These are phyloP conservation scores for Diaporthe ampelina DNA, from an alignment of 2,329 filamentous ascomycete species.

Conservation along the genomic window DNA sequence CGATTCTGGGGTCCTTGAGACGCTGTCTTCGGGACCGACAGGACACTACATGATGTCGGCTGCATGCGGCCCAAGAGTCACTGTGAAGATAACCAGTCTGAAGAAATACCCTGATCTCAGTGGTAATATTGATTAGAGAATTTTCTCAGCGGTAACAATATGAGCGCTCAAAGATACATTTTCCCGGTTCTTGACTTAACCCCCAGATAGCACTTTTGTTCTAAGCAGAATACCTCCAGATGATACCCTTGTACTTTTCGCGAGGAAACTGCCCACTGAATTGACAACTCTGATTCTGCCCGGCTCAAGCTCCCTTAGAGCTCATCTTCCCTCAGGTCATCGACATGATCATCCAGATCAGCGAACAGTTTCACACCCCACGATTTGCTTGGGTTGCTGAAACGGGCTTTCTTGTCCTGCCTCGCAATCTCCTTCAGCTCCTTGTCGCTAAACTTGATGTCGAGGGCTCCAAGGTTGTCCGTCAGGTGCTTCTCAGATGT, in stretches of 20 bases:
- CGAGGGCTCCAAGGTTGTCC: slow-evolving; percentile 64
- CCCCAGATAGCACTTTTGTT: neutral
- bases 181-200: neutral
- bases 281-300: too few relatives aligned
- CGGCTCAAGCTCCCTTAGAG: neutral
- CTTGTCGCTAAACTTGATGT: slow-evolving; percentile 56
- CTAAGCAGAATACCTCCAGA: neutral
- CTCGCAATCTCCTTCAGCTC: slow-evolving; percentile 53
- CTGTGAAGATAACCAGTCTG: neutral
- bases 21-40: neutral
- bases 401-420: slow-evolving; percentile 48
- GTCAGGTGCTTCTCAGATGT: slow-evolving; percentile 56
- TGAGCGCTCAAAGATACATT: neutral
- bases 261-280: too few relatives aligned
- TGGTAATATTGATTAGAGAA: neutral
- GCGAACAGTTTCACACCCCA: slow-evolving; percentile 58
- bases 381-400: slow-evolving; percentile 54
- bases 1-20: neutral
- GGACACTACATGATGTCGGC: neutral
- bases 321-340: slow-evolving; percentile 40
- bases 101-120: neutral
- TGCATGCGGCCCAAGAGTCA: neutral
- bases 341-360: slow-evolving; percentile 55
- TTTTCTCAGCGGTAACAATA: too few relatives aligned
- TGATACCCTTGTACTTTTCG: neutral